Conservation (phyloP, 176 grass and related monocot species). For the Poa pratensis region DNA sequence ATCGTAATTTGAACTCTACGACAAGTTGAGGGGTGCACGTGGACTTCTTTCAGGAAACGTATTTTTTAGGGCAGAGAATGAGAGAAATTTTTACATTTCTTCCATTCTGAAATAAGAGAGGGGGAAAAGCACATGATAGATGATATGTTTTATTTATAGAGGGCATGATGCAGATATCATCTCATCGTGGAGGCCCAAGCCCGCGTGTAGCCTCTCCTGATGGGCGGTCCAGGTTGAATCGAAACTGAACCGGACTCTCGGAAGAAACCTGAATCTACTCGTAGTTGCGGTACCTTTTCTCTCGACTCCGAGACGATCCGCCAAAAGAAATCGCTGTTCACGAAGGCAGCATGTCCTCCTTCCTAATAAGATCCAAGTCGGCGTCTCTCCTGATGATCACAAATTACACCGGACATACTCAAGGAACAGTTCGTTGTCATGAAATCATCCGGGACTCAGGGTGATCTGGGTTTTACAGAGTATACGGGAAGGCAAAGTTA, state of each 20-base stretch:
- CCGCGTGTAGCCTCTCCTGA: too few species aligned
- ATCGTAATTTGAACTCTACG: background rate
- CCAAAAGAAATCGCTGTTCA: background rate
- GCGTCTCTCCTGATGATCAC: background rate
- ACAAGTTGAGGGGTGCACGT: background rate
- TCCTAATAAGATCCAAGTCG: background rate
- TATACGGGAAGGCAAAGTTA: background rate
- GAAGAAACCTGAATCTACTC: too few species aligned
- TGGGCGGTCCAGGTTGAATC: too few species aligned
- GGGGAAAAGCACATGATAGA: too few species aligned
- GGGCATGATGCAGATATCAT: background rate
- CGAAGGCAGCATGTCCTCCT: background rate
- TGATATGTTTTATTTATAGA: too few species aligned
- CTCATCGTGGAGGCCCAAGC: too few species aligned
- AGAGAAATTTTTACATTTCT: background rate
- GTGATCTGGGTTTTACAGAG: background rate
- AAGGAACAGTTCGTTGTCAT: background rate
- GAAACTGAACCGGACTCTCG: too few species aligned
- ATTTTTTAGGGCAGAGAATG: background rate
- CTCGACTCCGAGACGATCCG: background rate
- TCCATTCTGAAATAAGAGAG: background rate
- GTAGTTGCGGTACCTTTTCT: background rate
- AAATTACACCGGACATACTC: background rate
- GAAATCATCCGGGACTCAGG: background rate
- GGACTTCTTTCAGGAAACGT: background rate